These are phyloP conservation scores for Chrysopogon serrulatus DNA, from an alignment of 176 grass and related monocot species.

Conservation along the genomic window DNA sequence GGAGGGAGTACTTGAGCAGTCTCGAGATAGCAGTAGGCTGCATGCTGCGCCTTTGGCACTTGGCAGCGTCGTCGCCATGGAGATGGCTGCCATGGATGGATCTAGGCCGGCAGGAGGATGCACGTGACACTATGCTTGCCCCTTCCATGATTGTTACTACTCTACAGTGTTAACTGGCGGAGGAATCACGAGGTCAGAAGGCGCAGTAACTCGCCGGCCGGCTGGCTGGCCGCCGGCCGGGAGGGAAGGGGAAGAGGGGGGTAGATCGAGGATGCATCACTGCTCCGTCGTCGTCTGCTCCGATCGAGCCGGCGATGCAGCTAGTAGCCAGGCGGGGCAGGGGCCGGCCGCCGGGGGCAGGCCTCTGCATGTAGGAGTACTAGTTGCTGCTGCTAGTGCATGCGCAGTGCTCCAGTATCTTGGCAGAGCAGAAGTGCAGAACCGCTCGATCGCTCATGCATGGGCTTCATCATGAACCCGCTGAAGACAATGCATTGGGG, in stretches of 20 bases:
- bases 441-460: not conserved
- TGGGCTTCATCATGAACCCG: constrained; percentile 5
- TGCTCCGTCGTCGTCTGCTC: not conserved
- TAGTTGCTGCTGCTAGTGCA: too few species aligned
- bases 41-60: too few species aligned
- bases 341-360: too few species aligned
- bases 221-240: not conserved
- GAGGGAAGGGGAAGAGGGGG: not conserved
- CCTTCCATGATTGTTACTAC: too few species aligned
- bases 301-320: too few species aligned
- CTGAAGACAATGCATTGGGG: not conserved
- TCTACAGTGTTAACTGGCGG: too few species aligned
- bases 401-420: not conserved
- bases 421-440: not conserved
- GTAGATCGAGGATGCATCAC: not conserved
- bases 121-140: not conserved
- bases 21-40: too few species aligned
- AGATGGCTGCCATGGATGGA: too few species aligned
- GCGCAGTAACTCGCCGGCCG: not conserved
- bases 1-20: too few species aligned
- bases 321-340: not conserved
- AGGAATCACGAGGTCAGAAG: not conserved
- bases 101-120: not conserved
- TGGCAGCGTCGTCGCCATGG: too few species aligned
- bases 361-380: too few species aligned